Base-by-base conservation (phyloP, 1,139 yeast species). In the Chernovozyma aurita region DNA sequence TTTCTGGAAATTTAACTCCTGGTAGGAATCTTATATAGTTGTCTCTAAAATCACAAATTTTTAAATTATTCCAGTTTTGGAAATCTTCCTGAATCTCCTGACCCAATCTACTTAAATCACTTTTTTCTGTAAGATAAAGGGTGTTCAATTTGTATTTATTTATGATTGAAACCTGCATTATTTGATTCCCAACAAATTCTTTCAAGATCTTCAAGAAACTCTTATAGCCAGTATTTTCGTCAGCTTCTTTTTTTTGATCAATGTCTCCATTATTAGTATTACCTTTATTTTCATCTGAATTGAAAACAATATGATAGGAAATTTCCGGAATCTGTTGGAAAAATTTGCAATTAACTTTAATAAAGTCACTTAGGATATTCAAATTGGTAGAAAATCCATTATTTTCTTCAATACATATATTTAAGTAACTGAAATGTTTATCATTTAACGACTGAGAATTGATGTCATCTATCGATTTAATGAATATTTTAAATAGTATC, bases 1-100 rank as follows among this genome's bases (percentile, higher is more conserved):
- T 40, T 22, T 66, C 67, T 1, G 75, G 73, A 30, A 69, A 57
- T 30, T 53, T 58, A 5, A 69, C 64, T 1, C 70, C 73, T 4
- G 73, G 71, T 11, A 69, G 53, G 34, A 59, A 55, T 28, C 70
- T 49, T 16, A 70, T 57, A 37, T 64, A 57, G 42, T 67, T 65
- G 32, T 62, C 64, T 8, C 68, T 63, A 42, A 64, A 68, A 43
- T 70, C 76, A 28, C 69, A 49, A 3, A 55, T 46, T 31, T 52
- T 49, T 17, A 70, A 48, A 37, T 62, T 58, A 6, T 43, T 47
- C 74, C 75, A 70, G 35, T 55, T 46, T 18, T 48, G 47, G 24
- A 67, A 57, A 44, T 70, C 76, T 18, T 49, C 54, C 43, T 65
- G 70, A 18, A 70, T 67, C 39, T 67, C 73, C 36, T 59, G 57